Base-by-base conservation (phyloP, 345 rosid genomes). In the Moringa oleifera region DNA sequence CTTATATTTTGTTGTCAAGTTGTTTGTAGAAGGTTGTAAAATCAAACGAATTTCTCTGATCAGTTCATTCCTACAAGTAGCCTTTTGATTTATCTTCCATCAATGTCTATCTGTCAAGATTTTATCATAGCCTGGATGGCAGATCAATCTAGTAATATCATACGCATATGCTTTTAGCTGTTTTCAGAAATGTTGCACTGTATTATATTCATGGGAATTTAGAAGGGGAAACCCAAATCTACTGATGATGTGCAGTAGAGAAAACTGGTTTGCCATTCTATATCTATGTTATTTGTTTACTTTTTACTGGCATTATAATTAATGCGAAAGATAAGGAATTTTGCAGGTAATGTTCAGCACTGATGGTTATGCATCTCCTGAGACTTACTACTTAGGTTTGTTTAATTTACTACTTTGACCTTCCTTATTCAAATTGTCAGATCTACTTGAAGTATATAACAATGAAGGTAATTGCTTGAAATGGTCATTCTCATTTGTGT, bases 281-380 rank as follows among this genome's bases (percentile, higher is more conserved):
- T 49, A n/a, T 47, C 23, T 20, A 0, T 15, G 2, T 5, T 50
- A 20, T 31, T 16, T 54, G 19, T 49, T n/a, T 55, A 17, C n/a
- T 65, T 37, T 23, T 21, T 57, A n/a, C 58, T 68, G 6, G 15
- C 23, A 57, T 36, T 18, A 25, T 69, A 37, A 41, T 59, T 69
- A 63, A 64, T 61, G 22, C 23, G 74, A 59, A 66, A 66, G 41
- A 25, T 57, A 23, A 71, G 15, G 56, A 66, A 62, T 64, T 4
- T 72, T 84, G 73, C 87, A 94, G 99, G 90, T 94, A 63, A 94
- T 94, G 99, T 90, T 90, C 85, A 94, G 97, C 76, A 90, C 87
- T 6, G 99, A 94, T 81, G 99, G 91, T 16, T 83, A 79, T 85
- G 99, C 95, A 22, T 83, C 79, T 74, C 99, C 96, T 25, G 97